A percentile compares a stretch with the other conserved stretches of the same genome.
phyloP scores from a whole-genome alignment of 805 yeast genomes.

The Saccharomycopsis fodiens region DNA sequence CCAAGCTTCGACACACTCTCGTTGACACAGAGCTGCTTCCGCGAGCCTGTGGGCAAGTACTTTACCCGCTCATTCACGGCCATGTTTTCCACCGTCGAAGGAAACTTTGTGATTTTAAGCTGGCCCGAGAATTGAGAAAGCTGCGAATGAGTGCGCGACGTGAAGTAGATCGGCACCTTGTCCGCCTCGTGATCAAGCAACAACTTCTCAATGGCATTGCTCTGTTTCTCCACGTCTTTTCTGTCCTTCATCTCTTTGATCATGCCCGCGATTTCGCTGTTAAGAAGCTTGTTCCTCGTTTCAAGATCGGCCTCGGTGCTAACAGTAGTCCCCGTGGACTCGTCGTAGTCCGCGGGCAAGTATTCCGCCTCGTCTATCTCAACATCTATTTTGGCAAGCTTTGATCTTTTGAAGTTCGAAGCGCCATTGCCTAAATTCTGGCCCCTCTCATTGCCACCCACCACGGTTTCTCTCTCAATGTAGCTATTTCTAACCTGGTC shows the following conservation, averaged over 20 bases:
- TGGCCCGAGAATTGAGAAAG: conserved; percentile 74
- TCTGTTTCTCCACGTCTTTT: conserved; percentile 20
- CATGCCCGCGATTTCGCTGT: conserved; percentile 42
- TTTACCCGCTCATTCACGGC: conserved; percentile 45
- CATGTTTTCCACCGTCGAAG: conserved; percentile 32
- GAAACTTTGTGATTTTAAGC: conserved; percentile 51
- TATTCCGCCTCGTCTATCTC: conserved; percentile 31
- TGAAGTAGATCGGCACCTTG: conserved; percentile 49
- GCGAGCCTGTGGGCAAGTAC: conserved; percentile 69
- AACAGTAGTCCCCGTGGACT: conserved; percentile 24
- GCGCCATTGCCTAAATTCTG: conserved; percentile 21
- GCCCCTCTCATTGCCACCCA: conserved; percentile 10
- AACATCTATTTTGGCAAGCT: conserved; percentile 20
- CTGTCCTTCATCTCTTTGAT: conserved; percentile 35
- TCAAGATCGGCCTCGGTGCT: conserved; percentile 4
- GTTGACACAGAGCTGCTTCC: conserved; percentile 79
- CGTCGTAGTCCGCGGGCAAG: conserved; percentile 33
- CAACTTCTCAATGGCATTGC: conserved; percentile 20
- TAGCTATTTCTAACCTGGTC: conserved; percentile 23
- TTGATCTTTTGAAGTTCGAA: neutral
- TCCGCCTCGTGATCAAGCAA: conserved; percentile 21
- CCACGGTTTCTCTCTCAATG: neutral
- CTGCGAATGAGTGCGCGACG: conserved; percentile 91
- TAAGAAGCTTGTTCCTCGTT: conserved; percentile 30
- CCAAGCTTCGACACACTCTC: conserved; percentile 44